These are phyloP conservation scores for Irineochytrium annulatum DNA, from an alignment of 192 early-diverging fungal genomes.

Conservation along the genomic window DNA sequence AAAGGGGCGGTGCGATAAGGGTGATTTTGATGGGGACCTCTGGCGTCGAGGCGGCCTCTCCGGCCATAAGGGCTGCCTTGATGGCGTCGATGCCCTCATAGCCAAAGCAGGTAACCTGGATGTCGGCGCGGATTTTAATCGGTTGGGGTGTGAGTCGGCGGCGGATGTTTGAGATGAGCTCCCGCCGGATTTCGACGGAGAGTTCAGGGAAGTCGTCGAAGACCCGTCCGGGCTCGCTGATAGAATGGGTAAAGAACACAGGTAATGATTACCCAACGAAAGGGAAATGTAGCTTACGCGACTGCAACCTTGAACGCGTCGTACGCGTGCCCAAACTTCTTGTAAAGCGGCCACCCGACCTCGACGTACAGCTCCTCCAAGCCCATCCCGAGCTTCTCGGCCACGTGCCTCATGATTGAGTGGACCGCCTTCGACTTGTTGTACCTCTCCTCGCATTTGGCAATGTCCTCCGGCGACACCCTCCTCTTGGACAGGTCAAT, in stretches of 20 bases:
- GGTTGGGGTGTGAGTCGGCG: slow-evolving; percentile 93
- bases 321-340: slow-evolving; percentile 93
- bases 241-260: slow-evolving; percentile 3
- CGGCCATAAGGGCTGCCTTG: slow-evolving; percentile 80
- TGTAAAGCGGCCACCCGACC: slow-evolving; percentile 93
- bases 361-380: slow-evolving; percentile 79
- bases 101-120: slow-evolving; percentile 89
- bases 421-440: slow-evolving; percentile 88
- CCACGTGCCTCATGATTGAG: slow-evolving; percentile 82
- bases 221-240: slow-evolving; percentile 77
- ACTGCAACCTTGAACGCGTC: slow-evolving; percentile 96
- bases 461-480: slow-evolving; percentile 82
- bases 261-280: neutral
- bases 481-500: slow-evolving; percentile 97
- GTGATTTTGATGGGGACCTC: slow-evolving; percentile 79
- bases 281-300: slow-evolving; percentile 45
- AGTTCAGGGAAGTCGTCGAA: slow-evolving; percentile 80
- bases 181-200: slow-evolving; percentile 54
- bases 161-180: slow-evolving; percentile 78
- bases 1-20: slow-evolving; percentile 90
- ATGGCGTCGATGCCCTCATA: slow-evolving; percentile 97
- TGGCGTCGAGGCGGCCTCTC: slow-evolving; percentile 74
- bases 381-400: slow-evolving; percentile 76
- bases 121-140: slow-evolving; percentile 91
- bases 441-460: slow-evolving; percentile 88